Evolutionary conservation across 2,329 filamentous ascomycete species (phyloP).

Genomic region (Phaeophleospora eucalypticola): DNA sequence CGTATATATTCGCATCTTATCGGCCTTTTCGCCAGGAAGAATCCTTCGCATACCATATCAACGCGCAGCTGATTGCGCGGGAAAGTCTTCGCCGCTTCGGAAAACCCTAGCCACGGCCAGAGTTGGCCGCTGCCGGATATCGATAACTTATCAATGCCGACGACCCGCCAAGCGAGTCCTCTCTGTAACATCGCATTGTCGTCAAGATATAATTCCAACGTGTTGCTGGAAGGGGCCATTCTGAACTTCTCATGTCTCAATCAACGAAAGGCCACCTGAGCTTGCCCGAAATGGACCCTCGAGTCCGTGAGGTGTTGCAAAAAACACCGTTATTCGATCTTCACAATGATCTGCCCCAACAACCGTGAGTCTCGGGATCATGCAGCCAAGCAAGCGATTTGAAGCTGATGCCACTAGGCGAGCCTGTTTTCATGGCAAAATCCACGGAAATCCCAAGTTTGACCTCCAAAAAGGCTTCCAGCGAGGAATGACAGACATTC

Average conservation of each 20-base stretch:
- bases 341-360: conserved; percentile 3
- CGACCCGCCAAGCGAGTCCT: no score
- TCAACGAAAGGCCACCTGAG: neutral
- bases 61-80: neutral
- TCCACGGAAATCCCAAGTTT: conserved; percentile 34
- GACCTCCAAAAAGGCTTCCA: conserved; percentile 33
- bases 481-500: conserved; percentile 29
- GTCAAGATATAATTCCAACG: no score
- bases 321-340: conserved; percentile 3
- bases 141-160: neutral
- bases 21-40: no score
- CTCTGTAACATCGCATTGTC: no score
- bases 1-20: no score
- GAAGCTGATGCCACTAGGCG: neutral
- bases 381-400: no score
- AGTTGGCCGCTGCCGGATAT: conserved; percentile 4
- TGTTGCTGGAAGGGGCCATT: no score
- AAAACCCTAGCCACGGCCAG: neutral
- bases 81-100: conserved; percentile 1
- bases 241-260: neutral
- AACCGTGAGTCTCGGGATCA: neutral
- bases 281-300: neutral
- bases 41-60: no score
- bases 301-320: neutral
- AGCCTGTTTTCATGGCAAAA: conserved; percentile 29